phyloP scores from a whole-genome alignment of 2,329 filamentous ascomycete genomes.

The Aaosphaeria pasadenensis region DNA sequence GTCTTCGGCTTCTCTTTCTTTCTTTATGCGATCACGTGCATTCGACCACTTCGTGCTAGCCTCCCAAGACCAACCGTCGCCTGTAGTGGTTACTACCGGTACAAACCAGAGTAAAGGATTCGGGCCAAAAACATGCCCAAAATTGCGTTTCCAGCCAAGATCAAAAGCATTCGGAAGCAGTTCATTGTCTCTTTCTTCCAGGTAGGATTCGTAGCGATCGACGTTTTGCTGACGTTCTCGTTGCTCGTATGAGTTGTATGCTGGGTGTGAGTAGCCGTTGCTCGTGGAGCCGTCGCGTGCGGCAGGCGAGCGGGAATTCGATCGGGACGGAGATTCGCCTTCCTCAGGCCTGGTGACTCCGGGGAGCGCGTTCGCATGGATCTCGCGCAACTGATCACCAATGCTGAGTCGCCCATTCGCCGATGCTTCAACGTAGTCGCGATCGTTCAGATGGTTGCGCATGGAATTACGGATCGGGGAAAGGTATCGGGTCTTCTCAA shows the following conservation, averaged over 20 bases:
- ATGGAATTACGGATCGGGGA: conserved; percentile 72
- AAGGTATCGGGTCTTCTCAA: conserved; percentile 94
- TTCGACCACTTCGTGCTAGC: conserved; percentile 75
- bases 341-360: conserved; percentile 79
- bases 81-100: conserved; percentile 79
- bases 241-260: conserved; percentile 41
- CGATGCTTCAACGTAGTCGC: conserved; percentile 44
- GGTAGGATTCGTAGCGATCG: conserved; percentile 72
- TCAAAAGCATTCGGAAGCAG: conserved; percentile 93
- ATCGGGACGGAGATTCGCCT: conserved; percentile 60
- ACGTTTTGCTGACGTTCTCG: conserved; percentile 63
- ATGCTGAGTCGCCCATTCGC: conserved; percentile 38
- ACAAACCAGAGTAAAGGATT: conserved; percentile 71
- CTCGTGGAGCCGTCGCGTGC: conserved; percentile 22
- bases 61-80: conserved; percentile 95
- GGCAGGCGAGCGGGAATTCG: conserved; percentile 23
- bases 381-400: conserved; percentile 73
- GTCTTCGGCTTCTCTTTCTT: conserved; percentile 36
- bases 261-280: conserved; percentile 45
- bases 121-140: conserved; percentile 77
- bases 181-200: conserved; percentile 84
- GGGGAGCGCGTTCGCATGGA: conserved; percentile 77
- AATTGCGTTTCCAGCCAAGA: conserved; percentile 76
- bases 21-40: conserved; percentile 60
- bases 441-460: conserved; percentile 57